A percentile compares a stretch with the other conserved stretches of the same genome.
Evolutionary conservation across 257 asterid species (phyloP).

Genomic region (Penstemon barbatus): DNA sequence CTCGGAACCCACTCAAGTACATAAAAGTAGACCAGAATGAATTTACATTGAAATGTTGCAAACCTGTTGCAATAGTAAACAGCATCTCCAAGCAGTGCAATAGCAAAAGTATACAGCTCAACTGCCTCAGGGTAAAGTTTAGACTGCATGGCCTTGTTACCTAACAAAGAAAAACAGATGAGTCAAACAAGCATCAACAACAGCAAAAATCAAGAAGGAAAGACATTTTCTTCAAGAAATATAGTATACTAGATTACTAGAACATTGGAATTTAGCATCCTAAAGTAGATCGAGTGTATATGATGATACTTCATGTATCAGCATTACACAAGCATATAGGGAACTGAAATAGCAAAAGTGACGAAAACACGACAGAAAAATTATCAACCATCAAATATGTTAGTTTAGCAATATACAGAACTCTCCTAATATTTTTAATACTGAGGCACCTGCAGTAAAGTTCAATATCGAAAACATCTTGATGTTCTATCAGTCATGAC

Average conservation of each 20-base stretch:
- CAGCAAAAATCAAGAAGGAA: constrained; percentile 3
- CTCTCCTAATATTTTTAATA: neutral
- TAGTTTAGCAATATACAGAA: constrained; percentile 1
- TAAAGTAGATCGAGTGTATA: neutral
- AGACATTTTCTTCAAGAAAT: neutral
- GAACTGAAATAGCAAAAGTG: constrained; percentile 16
- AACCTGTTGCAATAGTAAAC: constrained; percentile 90
- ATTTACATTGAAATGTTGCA: constrained; percentile 20
- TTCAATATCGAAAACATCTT: neutral
- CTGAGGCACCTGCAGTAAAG: neutral
- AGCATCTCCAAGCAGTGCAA: constrained; percentile 68
- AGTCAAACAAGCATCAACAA: constrained; percentile 15
- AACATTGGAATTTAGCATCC: neutral
- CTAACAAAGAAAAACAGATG: constrained; percentile 29
- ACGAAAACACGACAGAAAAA: neutral
- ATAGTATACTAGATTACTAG: neutral
- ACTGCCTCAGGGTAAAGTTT: constrained; percentile 59
- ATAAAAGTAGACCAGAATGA: neutral
- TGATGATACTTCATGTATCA: neutral
- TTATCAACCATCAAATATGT: neutral
- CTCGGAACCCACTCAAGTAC: constrained; percentile 10
- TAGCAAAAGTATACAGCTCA: constrained; percentile 75
- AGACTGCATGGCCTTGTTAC: constrained; percentile 82
- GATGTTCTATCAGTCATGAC: neutral
- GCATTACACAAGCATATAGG: constrained; percentile 1